phyloP scores from a whole-genome alignment of 768 basidiomycete genomes.

The Amanita rimosa region DNA sequence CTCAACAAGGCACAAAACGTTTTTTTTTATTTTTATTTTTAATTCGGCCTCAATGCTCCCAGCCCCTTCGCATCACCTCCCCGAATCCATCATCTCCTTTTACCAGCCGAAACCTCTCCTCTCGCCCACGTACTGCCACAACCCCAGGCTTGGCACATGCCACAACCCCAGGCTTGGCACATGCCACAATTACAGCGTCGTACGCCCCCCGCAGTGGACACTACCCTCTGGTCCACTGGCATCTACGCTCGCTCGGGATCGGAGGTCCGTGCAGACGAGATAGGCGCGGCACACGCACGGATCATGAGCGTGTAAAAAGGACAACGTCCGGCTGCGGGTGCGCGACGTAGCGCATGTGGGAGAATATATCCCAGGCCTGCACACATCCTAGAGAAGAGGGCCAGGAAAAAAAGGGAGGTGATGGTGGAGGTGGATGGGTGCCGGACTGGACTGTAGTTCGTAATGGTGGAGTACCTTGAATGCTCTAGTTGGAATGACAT shows the following conservation, averaged over 20 bases:
- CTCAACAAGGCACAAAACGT: slow-evolving; percentile 80
- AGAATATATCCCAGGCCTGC: slow-evolving; percentile 89
- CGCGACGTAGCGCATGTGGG: slow-evolving; percentile 94
- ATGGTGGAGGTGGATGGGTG: slow-evolving; percentile 65
- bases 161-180: slow-evolving; percentile 66
- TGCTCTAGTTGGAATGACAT: slow-evolving; percentile 48
- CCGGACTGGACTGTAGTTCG: slow-evolving; percentile 49
- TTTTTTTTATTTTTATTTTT: no score
- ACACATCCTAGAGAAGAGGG: slow-evolving; percentile 44
- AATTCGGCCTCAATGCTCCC: slow-evolving; percentile 50
- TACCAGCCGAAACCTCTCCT: slow-evolving; percentile 75
- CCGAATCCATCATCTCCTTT: slow-evolving; percentile 77
- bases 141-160: no score
- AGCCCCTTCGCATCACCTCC: slow-evolving; percentile 53
- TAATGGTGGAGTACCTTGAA: slow-evolving; percentile 60
- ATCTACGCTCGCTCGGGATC: slow-evolving; percentile 91
- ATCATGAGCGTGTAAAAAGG: slow-evolving; percentile 85
- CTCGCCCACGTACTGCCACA: slow-evolving; percentile 58
- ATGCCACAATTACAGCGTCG: slow-evolving; percentile 74
- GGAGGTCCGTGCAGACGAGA: slow-evolving; percentile 33
- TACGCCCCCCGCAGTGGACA: slow-evolving; percentile 63
- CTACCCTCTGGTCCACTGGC: slow-evolving; percentile 56
- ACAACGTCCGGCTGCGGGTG: slow-evolving; percentile 67
- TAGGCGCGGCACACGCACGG: slow-evolving; percentile 59
- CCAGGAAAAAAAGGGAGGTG: slow-evolving; percentile 37